Conservation (phyloP, 1,284 basidiomycete genomes). For the Puccinia novopanici region DNA sequence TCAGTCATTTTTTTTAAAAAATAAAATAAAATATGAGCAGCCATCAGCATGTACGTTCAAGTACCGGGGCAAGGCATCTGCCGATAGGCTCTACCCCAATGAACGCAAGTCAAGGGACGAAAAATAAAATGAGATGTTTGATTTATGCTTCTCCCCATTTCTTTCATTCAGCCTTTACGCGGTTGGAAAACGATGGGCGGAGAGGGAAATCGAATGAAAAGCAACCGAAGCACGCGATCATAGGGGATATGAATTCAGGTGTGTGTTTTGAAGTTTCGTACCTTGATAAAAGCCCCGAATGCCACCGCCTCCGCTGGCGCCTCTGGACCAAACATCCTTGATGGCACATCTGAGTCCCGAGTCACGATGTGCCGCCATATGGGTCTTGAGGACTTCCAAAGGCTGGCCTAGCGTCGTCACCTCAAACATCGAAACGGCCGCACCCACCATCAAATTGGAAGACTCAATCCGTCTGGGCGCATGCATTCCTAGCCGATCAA, state of each 20-base stretch:
- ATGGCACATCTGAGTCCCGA: slow-evolving; percentile 24
- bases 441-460: slow-evolving; percentile 44
- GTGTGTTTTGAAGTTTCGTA: not conserved
- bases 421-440: slow-evolving; percentile 46
- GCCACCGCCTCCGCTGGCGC: slow-evolving; percentile 31
- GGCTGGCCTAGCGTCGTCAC: slow-evolving; percentile 45
- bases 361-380: slow-evolving; percentile 50
- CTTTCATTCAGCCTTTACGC: not conserved
- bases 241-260: no score
- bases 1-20: not conserved
- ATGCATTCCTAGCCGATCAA: not conserved
- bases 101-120: not conserved
- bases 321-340: slow-evolving; percentile 35
- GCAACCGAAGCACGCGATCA: not conserved
- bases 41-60: not conserved
- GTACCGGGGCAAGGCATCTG: no score
- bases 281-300: slow-evolving; percentile 49
- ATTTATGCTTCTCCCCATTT: not conserved
- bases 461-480: slow-evolving; percentile 37
- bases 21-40: not conserved
- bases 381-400: slow-evolving; percentile 47
- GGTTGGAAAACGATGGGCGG: not conserved
- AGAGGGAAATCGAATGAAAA: not conserved
- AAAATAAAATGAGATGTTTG: not conserved
- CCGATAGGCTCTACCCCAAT: not conserved